Base-by-base conservation (phyloP, 495 filamentous ascomycete species). In the Talaromyces liani region DNA sequence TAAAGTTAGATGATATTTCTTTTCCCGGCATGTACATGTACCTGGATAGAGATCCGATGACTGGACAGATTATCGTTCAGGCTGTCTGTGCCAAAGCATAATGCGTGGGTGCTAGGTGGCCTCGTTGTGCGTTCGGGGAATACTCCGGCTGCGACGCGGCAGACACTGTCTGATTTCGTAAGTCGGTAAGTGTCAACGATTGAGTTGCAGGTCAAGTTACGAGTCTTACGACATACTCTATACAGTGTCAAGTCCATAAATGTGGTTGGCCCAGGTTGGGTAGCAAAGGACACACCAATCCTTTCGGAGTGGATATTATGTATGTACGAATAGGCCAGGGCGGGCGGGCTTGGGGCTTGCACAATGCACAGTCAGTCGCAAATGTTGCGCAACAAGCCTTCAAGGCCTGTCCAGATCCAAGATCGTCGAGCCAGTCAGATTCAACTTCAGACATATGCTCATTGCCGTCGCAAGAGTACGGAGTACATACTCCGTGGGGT, bases 341-440 rank as follows among this genome's bases (percentile, higher is more conserved):
- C 36, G 14, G 49, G 18, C 24, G 49, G 8, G 24, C 24, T 9
- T 9, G 49, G 18, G 49, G 49, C 49, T 22, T 25, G 49, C 49
- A 22, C 49, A 54, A 12, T 22, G 24, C 49, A 22, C 49, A 54
- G 49, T 54, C 49, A 56, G 22, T 29, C 22, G 20, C 53, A 14
- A 14, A 24, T 6, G 22, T 56, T 29, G 53, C 53, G 20, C 53
- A n/a, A n/a, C n/a, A n/a, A n/a, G n/a, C n/a, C n/a, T n/a, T n/a
- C n/a, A 54, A 51, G 18, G 12, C 27, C 22, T 56, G 22, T 56
- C 18, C 18, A 56, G 22, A 27, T 25, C 22, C 24, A 24, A 25
- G 53, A 56, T 56, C 53, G 53, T 27, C 53, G 53, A n/a, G 53
- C 53, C 53, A 56, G 27, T 56, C 53, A 56, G 27, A 56, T 6